A percentile compares a stretch with the other conserved stretches of the same genome.
Evolutionary conservation across 1,139 yeast genomes (phyloP).

Genomic region (Nakaseomyces glabratus): DNA sequence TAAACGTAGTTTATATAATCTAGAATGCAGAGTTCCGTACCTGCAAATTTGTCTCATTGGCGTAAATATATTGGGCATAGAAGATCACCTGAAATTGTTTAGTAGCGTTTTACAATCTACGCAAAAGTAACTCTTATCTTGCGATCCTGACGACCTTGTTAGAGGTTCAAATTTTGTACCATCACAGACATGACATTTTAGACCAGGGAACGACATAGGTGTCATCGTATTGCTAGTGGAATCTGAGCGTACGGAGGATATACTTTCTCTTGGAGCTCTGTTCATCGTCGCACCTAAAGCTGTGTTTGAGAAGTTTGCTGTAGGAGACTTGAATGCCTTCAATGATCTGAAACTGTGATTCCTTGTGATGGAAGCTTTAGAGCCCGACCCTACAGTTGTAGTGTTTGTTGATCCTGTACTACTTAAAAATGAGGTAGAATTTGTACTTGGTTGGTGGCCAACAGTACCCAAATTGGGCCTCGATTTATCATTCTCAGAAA

Average conservation of each 20-base stretch:
- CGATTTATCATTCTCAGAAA: constrained; percentile 3
- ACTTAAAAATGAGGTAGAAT: no score
- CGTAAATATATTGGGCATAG: background rate
- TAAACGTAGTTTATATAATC: background rate
- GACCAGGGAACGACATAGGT: constrained; percentile 10
- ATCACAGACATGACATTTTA: constrained; percentile 33
- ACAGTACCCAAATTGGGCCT: background rate
- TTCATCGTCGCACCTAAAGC: background rate
- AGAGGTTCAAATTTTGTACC: constrained; percentile 30
- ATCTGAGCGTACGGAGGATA: constrained; percentile 9
- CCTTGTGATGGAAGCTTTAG: background rate
- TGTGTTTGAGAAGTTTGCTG: constrained; percentile 7
- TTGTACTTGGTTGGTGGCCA: no score
- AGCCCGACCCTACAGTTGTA: background rate
- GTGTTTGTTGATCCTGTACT: background rate
- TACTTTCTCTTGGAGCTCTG: constrained; percentile 11
- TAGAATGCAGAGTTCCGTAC: background rate
- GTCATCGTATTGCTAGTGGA: background rate
- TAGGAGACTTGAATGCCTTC: constrained; percentile 4
- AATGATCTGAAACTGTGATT: constrained; percentile 5
- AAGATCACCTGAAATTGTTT: constrained; percentile 17
- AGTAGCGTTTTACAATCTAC: constrained; percentile 33
- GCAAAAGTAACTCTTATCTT: constrained; percentile 21
- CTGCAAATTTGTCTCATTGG: background rate
- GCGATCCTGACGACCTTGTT: constrained; percentile 8